A percentile compares a stretch with the other conserved stretches of the same genome.
Conservation (phyloP, 306 rosid species). For the Arachis stenosperma region DNA sequence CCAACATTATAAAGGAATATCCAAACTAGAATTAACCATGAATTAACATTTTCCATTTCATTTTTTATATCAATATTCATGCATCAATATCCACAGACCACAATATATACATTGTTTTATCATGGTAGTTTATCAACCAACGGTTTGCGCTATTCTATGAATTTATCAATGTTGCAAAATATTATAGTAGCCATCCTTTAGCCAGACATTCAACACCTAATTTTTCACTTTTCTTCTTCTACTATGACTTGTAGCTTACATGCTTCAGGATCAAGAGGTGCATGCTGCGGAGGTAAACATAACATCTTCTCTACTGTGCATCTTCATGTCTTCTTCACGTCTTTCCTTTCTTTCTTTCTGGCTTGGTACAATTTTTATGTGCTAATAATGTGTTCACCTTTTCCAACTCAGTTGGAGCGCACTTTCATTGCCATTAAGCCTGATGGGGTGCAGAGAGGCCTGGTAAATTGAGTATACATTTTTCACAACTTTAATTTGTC, state of each 20-base stretch:
- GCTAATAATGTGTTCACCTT: slow-evolving; percentile 25
- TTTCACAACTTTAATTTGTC: slow-evolving; percentile 35
- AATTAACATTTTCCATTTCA: slow-evolving; percentile 10
- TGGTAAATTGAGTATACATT: slow-evolving; percentile 50
- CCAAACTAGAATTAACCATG: slow-evolving; percentile 12
- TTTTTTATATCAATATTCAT: slow-evolving; percentile 19
- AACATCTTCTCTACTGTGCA: not conserved
- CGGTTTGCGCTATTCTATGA: slow-evolving; percentile 22
- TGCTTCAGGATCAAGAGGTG: slow-evolving; percentile 90
- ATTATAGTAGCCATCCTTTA: slow-evolving; percentile 1
- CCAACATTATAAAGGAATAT: slow-evolving; percentile 24
- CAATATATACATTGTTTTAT: not conserved
- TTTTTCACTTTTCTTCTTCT: slow-evolving; percentile 23
- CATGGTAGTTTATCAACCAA: not conserved
- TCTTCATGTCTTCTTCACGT: slow-evolving; percentile 20
- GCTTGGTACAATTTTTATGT: slow-evolving; percentile 18
- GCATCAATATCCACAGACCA: not conserved
- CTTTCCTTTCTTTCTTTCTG: slow-evolving; percentile 10
- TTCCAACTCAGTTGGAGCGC: slow-evolving; percentile 55
- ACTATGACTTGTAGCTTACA: slow-evolving; percentile 60
- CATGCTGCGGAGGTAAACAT: slow-evolving; percentile 87
- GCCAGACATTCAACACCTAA: slow-evolving; percentile 10
- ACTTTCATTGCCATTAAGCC: slow-evolving; percentile 89
- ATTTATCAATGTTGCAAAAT: slow-evolving; percentile 4
- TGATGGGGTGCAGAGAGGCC: slow-evolving; percentile 83